Conservation (phyloP, 1,284 basidiomycete genomes). For the Tranzscheliella williamsii region DNA sequence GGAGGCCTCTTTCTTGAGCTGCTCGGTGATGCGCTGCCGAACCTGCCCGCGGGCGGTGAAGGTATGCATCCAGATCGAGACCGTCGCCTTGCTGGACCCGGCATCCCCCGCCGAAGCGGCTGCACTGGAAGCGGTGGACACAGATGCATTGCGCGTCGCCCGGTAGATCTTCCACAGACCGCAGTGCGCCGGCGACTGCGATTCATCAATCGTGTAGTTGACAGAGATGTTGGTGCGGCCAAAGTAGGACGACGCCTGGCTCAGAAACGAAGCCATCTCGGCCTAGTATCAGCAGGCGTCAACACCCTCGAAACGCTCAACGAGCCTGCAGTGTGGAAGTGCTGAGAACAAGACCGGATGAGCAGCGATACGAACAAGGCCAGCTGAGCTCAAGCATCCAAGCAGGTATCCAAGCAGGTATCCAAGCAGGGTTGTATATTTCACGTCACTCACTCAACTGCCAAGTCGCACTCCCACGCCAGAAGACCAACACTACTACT, state of each 20-base stretch:
- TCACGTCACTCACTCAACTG: no score
- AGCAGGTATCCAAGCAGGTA: no score
- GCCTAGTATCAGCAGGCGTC: no score
- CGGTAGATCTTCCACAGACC: slow-evolving; percentile 57
- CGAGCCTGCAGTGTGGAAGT: not conserved
- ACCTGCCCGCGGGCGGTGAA: slow-evolving; percentile 33
- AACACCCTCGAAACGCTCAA: not conserved
- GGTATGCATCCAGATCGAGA: slow-evolving; percentile 52
- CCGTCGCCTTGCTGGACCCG: slow-evolving; percentile 7
- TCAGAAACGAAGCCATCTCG: slow-evolving; percentile 47
- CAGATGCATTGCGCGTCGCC: slow-evolving; percentile 41
- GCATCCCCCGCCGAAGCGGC: slow-evolving; percentile 3
- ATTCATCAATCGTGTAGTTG: slow-evolving; percentile 55
- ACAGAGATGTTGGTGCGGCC: slow-evolving; percentile 54
- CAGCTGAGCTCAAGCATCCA: no score
- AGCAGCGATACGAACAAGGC: no score
- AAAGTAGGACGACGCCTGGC: slow-evolving; percentile 50
- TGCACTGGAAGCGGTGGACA: slow-evolving; percentile 2
- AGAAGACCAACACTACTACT: no score
- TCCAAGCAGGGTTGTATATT: no score
- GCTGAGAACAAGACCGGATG: no score
- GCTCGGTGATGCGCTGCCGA: slow-evolving; percentile 38
- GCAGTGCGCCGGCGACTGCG: slow-evolving; percentile 37
- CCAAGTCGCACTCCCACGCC: no score
- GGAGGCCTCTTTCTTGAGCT: slow-evolving; percentile 66